Base-by-base conservation (phyloP, 805 yeast genomes). In the Saccharomycodes ludwigii region DNA sequence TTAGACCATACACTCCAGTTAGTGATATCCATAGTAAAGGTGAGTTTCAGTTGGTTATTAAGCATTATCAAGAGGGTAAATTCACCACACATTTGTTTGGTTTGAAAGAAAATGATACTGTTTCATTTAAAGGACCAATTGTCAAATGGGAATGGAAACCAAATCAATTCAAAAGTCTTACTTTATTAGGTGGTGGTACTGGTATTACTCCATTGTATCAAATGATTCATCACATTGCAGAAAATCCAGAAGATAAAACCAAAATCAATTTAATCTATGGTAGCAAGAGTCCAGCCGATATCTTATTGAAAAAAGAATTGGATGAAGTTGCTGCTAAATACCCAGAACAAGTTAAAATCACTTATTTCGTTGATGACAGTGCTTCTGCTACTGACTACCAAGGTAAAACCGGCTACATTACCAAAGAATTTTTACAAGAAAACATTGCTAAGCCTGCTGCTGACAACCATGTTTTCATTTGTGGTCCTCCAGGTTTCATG, bases 171-270 rank as follows among this genome's bases (percentile, higher is more conserved):
- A 72, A 80, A 49, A 64, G 73, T 42, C 73, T 91, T 54, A 73
- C 78, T 36, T 70, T 91, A 54, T 66, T 91, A 45, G 97, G 95
- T 48, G 98, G 94, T 51, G 98, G 98, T 53, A 69, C 94, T 31
- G 97, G 97, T 61, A 86, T 91, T 57, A 83, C 96, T 29, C 98
- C 98, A 38, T 68, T 91, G 59, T 86, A 70, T 68, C 98, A 91
- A 66, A 61, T 91, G 56, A 57, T 83, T 40, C 78, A 73, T 49
- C 76, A 73, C 54, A 71, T 88, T 53, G 67, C 81, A 50, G 66
- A 68, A 53, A 73, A 86, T 67, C 86, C 94, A 35, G 63, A 60
- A 28, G 97, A 91, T 63, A 78, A 83, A 58, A 91, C 98, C 50
- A 78, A 84, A 68, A 76, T 91, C 41, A 68, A 75, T 40, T 66